Conservation (phyloP, 768 basidiomycete genomes). For the Paxillus ammoniavirescens region DNA sequence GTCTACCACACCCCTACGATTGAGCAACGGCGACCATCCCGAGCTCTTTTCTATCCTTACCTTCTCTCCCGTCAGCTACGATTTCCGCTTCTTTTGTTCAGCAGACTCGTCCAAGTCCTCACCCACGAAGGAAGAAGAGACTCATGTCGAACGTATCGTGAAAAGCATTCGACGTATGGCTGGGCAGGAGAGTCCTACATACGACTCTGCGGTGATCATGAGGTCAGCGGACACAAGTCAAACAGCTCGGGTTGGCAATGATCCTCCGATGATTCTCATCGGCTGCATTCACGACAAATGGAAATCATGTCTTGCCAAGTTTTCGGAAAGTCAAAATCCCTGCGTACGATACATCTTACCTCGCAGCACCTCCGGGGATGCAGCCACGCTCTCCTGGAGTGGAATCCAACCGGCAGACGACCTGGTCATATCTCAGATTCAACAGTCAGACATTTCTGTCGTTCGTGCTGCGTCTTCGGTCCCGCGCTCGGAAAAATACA, state of each 20-base stretch:
- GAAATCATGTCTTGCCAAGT: slow-evolving; percentile 7
- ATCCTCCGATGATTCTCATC: slow-evolving; percentile 13
- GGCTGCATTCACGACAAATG: slow-evolving; percentile 8
- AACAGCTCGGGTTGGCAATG: background rate
- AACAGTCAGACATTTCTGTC: slow-evolving; percentile 11
- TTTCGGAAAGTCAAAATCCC: slow-evolving; percentile 2
- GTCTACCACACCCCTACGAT: slow-evolving; percentile 16
- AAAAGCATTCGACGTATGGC: slow-evolving; percentile 6
- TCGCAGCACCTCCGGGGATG: background rate
- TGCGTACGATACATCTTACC: slow-evolving; percentile 6
- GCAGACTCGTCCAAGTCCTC: slow-evolving; percentile 1
- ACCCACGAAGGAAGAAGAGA: slow-evolving; percentile 6
- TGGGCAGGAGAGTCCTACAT: slow-evolving; percentile 2
- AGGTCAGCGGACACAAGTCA: background rate
- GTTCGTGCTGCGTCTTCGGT: slow-evolving; percentile 8
- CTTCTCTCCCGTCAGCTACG: slow-evolving; percentile 11
- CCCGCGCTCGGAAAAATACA: slow-evolving; percentile 16
- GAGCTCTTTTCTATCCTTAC: slow-evolving; percentile 17
- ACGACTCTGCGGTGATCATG: slow-evolving; percentile 1
- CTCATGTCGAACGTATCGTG: slow-evolving; percentile 17
- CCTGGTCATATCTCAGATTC: slow-evolving; percentile 8
- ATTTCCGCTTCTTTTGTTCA: slow-evolving; percentile 20
- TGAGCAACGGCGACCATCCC: background rate
- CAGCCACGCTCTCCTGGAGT: background rate
- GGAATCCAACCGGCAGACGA: background rate